Conservation (phyloP, 768 basidiomycete genomes). For the Termitomyces titanicus region DNA sequence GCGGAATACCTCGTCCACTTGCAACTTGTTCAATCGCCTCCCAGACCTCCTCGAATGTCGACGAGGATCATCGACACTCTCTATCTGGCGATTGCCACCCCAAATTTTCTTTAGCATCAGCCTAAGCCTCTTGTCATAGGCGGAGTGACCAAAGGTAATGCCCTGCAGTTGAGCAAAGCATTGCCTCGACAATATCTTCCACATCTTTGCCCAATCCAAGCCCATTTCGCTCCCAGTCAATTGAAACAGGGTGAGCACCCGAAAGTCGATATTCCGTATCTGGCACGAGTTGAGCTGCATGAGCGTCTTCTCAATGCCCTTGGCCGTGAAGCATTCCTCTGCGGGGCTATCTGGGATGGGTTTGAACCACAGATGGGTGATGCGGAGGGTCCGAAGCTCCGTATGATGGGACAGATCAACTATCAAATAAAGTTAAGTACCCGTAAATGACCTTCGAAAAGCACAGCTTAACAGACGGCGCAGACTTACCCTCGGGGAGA, state of each 20-base stretch:
- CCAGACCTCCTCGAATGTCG: constrained; percentile 11
- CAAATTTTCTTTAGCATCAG: constrained; percentile 13
- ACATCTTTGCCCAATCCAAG: constrained; percentile 15
- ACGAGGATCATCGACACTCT: constrained; percentile 4
- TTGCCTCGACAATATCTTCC: constrained; percentile 9
- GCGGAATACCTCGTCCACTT: constrained; percentile 11
- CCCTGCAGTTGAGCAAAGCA: constrained; percentile 11
- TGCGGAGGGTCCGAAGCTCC: constrained; percentile 17
- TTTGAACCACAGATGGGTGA: constrained; percentile 22
- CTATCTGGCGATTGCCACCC: constrained; percentile 2
- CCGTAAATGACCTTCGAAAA: neutral
- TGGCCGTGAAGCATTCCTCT: constrained; percentile 15
- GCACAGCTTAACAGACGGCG: neutral
- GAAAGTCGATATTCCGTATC: constrained; percentile 12
- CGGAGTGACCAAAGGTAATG: constrained; percentile 11
- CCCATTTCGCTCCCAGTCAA: constrained; percentile 11
- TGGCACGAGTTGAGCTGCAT: constrained; percentile 13
- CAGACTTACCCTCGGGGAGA: constrained; percentile 21
- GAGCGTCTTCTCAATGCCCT: constrained; percentile 15
- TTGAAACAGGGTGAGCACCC: constrained; percentile 11
- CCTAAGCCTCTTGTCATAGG: constrained; percentile 11
- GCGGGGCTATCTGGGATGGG: constrained; percentile 8
- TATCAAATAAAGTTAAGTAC: constrained; percentile 2
- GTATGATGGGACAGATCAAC: constrained; percentile 17
- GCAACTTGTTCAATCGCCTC: constrained; percentile 10